Base-by-base conservation (phyloP, 176 grass and related monocot genomes). In the Typha latifolia region DNA sequence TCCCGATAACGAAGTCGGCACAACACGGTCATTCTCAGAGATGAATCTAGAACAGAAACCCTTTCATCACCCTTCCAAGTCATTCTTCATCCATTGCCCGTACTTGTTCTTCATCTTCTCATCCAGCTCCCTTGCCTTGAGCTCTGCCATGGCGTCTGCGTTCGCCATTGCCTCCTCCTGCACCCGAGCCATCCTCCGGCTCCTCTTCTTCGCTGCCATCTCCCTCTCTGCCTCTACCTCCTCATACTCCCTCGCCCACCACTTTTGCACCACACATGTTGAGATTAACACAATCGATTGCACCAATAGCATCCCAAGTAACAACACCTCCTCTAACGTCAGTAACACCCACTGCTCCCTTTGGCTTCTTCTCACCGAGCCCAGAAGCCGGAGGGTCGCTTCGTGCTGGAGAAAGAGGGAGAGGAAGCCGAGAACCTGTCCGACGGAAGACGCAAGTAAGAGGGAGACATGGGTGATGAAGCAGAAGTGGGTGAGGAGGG, bases 261-360 rank as follows among this genome's bases (percentile, higher is more conserved):
- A 59, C 72, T 64, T 80, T 61, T 69, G 51, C 19, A 85, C 62
- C 6, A 71, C 62, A 70, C 79, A 88, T 12, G 79, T 52, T 15
- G 47, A 68, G 32, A 63, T 70, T 53, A 93, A 72, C 18, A 67
- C 82, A 1, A 68, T 49, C 14, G 75, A 81, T 79, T 93, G 85
- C 53, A 65, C 76, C 12, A 75, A 3, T 56, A 82, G 73, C 89
- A 93, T 93, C 64, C 26, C 75, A 21, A 88, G 62, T 55, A 93
- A 80, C 67, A 81, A 68, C 24, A 75, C 63, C 63, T 67, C 79
- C 85, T 88, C 77, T 47, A 88, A 51, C 51, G 79, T 69, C 76
- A 77, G 61, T 23, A 88, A 74, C 56, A 47, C 76, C 72, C 74
- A 63, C 78, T 85, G 79, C 74, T 93, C 90, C 82, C 80, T 80